Conservation (phyloP, 768 basidiomycete genomes). For the Xanthoconium stramineum region DNA sequence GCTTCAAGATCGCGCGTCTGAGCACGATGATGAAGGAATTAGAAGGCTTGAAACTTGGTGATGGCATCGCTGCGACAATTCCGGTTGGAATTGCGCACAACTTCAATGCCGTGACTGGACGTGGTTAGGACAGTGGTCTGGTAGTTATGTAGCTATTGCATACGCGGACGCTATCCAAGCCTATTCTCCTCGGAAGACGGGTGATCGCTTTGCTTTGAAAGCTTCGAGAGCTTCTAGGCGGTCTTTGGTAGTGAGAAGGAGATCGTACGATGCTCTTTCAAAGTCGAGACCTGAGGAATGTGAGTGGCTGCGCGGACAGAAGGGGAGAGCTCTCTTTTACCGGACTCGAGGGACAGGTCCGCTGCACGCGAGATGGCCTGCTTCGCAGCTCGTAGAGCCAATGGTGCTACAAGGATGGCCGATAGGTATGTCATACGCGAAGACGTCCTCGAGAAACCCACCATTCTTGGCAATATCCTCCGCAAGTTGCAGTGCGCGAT, state of each 20-base stretch:
- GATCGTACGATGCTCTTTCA: constrained; percentile 82
- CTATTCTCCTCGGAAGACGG: constrained; percentile 79
- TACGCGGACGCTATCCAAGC: neutral
- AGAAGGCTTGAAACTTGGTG: constrained; percentile 60
- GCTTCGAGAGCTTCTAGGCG: constrained; percentile 81
- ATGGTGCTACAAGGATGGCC: constrained; percentile 53
- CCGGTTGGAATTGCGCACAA: constrained; percentile 55
- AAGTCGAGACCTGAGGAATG: constrained; percentile 73
- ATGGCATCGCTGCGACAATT: constrained; percentile 57
- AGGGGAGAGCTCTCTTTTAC: constrained; percentile 28
- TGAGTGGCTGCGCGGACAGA: neutral
- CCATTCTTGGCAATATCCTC: constrained; percentile 65
- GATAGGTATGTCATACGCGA: neutral
- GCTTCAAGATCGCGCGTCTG: constrained; percentile 63
- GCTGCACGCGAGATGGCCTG: constrained; percentile 76
- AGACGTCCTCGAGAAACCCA: constrained; percentile 26
- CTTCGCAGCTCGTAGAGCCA: constrained; percentile 87
- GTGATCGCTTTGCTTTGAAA: constrained; percentile 79
- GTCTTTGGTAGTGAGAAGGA: constrained; percentile 70
- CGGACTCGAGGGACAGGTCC: constrained; percentile 77
- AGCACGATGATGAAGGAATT: constrained; percentile 88
- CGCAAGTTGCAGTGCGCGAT: constrained; percentile 70
- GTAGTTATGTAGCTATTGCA: neutral
- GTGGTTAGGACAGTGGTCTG: constrained; percentile 36
- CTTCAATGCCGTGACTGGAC: constrained; percentile 43